Base-by-base conservation (phyloP, 257 asterid genomes). In the Solanum chaucha region DNA sequence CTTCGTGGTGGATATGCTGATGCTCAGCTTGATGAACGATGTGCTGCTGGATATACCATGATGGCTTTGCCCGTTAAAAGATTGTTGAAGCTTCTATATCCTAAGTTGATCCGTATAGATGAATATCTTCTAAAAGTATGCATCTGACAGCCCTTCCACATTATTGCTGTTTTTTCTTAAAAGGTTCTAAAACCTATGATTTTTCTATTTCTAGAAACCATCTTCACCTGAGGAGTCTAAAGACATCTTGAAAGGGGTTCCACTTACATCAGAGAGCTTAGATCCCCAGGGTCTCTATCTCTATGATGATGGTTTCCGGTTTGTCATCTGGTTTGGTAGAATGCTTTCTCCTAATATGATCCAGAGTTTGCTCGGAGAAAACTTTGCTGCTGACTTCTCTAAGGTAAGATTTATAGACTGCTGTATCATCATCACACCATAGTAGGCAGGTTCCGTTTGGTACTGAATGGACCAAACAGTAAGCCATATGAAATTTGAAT, bases 311-410 rank as follows among this genome's bases (percentile, higher is more conserved):
- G 99, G 99, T 85, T 95, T 97, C 85, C 94, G 95, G 85, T 93
- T 97, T 88, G 93, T 97, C 85, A 86, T 97, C 86, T 97, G 99
- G 99, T 95, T 95, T 91, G 99, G 99, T 82, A 90, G 95, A 90
- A 89, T 95, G 86, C 86, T 93, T 89, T 93, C 98, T 86, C 98
- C 99, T 88, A 97, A 94, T 87, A 89, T 97, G 86, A 87, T 91
- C 44, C 94, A 88, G 93, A 92, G 87, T 89, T 91, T 97, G 89
- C 91, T 96, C 46, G 99, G 99, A 36, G 98, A 93, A 85, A 96
- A 93, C 91, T 95, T 89, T 77, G 88, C 92, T 13, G 75, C 96
- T 17, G 99, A 96, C 90, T 95, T 87, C 91, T 95, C 98, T 35
- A 97, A 93, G 98, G 99, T 94, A 88, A 86, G 90, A 48, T 8